Conservation (phyloP, 1,284 basidiomycete species). For the Pseudozyma pruni region DNA sequence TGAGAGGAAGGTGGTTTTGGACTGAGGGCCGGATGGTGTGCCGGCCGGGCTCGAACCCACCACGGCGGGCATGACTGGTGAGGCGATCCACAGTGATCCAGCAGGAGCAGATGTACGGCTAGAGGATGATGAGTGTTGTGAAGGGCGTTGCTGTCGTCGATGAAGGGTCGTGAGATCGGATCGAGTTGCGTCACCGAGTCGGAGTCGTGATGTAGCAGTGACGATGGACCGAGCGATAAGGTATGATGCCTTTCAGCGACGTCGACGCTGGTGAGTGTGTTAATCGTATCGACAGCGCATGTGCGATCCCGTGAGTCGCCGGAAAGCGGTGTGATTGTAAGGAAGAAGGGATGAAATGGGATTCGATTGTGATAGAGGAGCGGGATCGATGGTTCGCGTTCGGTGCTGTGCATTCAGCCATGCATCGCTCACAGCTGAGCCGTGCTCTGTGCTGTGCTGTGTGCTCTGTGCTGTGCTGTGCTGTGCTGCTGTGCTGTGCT, state of each 20-base stretch:
- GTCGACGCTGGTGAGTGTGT: background rate
- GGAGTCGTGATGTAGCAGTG: background rate
- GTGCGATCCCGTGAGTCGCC: background rate
- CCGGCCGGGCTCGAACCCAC: conserved; percentile 10
- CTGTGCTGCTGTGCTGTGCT: conserved; percentile 6
- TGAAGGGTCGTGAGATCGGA: background rate
- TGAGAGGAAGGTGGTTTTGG: conserved; percentile 40
- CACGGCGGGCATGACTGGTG: conserved; percentile 29
- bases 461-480: background rate
- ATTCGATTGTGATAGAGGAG: too few relatives aligned
- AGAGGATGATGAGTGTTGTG: background rate
- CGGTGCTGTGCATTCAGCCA: background rate
- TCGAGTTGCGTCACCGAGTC: background rate
- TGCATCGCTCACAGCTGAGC: too few relatives aligned
- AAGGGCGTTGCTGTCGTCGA: background rate
- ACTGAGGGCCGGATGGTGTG: background rate
- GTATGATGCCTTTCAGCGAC: background rate
- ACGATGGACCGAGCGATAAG: background rate
- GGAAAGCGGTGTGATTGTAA: background rate
- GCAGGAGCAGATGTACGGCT: background rate
- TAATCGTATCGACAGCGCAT: background rate
- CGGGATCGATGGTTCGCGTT: background rate
- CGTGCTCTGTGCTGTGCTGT: conserved; percentile 14
- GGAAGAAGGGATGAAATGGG: background rate
- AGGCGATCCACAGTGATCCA: background rate